These are phyloP conservation scores for Rubroboletus pulcherrimus DNA, from an alignment of 768 basidiomycete genomes.

Conservation along the genomic window DNA sequence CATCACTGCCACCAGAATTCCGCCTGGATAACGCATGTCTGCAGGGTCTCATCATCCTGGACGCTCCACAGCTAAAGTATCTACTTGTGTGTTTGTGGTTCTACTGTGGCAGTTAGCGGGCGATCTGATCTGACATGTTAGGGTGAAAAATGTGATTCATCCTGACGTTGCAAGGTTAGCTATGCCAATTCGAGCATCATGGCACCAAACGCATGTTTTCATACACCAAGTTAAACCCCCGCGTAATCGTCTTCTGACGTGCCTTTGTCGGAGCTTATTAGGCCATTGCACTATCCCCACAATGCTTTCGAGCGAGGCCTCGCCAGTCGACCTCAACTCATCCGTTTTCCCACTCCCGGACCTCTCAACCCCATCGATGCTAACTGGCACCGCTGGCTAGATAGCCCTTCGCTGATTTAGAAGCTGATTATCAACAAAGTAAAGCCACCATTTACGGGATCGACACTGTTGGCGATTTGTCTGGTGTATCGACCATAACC, in stretches of 20 bases:
- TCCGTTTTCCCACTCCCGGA: neutral
- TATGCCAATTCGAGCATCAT: neutral
- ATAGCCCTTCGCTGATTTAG: neutral
- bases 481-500: neutral
- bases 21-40: slow-evolving; percentile 10
- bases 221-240: slow-evolving; percentile 1
- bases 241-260: neutral
- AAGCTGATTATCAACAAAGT: neutral
- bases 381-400: neutral
- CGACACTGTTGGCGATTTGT: neutral
- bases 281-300: neutral
- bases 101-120: neutral
- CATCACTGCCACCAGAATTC: neutral
- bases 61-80: neutral
- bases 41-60: slow-evolving; percentile 10
- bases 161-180: neutral
- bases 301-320: slow-evolving; percentile 1
- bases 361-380: neutral
- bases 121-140: slow-evolving; percentile 3
- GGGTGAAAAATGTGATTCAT: neutral
- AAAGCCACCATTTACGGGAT: neutral
- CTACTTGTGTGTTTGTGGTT: neutral
- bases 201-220: slow-evolving; percentile 11
- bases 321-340: neutral
- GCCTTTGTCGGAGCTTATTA: slow-evolving; percentile 5